phyloP scores from a whole-genome alignment of 352 stramenopile species.

The Globisporangium spinosum region DNA sequence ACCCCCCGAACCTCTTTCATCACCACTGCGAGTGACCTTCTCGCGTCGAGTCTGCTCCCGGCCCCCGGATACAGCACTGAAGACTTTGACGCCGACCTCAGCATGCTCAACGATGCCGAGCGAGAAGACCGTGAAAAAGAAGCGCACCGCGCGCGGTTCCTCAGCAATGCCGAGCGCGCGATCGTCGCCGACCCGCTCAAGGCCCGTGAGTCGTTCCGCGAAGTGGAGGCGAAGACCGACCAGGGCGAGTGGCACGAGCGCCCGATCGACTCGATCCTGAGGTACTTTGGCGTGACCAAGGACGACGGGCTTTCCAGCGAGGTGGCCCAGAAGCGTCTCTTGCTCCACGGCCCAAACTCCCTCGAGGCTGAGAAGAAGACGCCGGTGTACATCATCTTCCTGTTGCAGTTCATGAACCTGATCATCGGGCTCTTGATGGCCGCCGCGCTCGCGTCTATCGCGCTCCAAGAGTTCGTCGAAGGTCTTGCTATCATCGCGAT shows the following conservation, averaged over 20 bases:
- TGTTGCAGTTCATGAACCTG: constrained; percentile 75
- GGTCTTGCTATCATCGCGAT: constrained; percentile 68
- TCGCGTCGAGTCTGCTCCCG: constrained; percentile 12
- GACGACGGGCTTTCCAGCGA: constrained; percentile 34
- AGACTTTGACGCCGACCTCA: constrained; percentile 15
- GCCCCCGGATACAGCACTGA: constrained; percentile 15
- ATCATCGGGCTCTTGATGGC: constrained; percentile 69
- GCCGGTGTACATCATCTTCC: constrained; percentile 55
- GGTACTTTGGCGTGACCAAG: constrained; percentile 37
- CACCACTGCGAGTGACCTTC: constrained; percentile 14
- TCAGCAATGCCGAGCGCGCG: constrained; percentile 57
- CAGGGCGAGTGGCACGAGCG: constrained; percentile 51
- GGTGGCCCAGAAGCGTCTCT: constrained; percentile 32
- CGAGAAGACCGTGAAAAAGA: constrained; percentile 23
- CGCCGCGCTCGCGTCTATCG: constrained; percentile 57
- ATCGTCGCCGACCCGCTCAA: constrained; percentile 41
- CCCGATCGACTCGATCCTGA: constrained; percentile 36
- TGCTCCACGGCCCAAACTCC: constrained; percentile 30
- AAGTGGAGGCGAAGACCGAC: constrained; percentile 36
- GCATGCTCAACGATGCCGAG: constrained; percentile 16
- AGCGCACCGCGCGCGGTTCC: constrained; percentile 36
- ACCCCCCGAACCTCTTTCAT: constrained; percentile 22
- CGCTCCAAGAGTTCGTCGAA: constrained; percentile 53
- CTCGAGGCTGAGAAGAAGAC: constrained; percentile 42
- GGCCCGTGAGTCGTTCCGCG: constrained; percentile 55